Evolutionary conservation across 768 basidiomycete species (phyloP), one percentile per base, ranked within the genome.

Genomic region (Hygrocybe punicea): DNA sequence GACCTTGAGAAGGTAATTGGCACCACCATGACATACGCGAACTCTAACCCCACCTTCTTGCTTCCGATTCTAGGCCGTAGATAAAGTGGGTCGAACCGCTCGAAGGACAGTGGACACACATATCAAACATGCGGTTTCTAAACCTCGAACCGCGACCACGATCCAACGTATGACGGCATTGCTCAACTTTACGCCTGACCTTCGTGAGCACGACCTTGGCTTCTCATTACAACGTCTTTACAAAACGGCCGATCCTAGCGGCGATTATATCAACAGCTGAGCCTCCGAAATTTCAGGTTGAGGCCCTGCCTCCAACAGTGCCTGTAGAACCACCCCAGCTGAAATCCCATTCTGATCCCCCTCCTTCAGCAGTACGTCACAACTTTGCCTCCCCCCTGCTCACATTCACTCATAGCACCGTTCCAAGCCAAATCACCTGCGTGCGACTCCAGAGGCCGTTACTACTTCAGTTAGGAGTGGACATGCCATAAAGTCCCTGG

Each of bases 131-230:
- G 82, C 82, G 4, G 69, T 91, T 60, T 82, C 85, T 25, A 86
- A 81, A 64, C 86, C 89, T 35, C 83, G 85, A 55, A 67, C 85
- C 34, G 81, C 87, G 34, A 87, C 86, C 34, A 78, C 82, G 14
- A 74, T 91, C 42, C 80, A 81, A 58, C 85, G 89, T 52, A 81
- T 89, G 73, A 83, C 87, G 8, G 86, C 89, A 21, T 73, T 86
- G 64, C 82, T 87, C 65, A 87, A 88, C 69, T 86, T 84, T 71
- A 68, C 77, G 53, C 70, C 82, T 58, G 81, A 85, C 48, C 79
- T 82, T 63, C 87, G 89, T 90, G 63, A 69, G 88, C 36, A 45
- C 44, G 25, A 42, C 25, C 39, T 21, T 24, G 16, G 33, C 47
- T 42, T 53, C 34, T 40, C 19, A n/a, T 33, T 19, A 17, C 24